A percentile compares a stretch with the other conserved stretches of the same genome.
phyloP scores from a whole-genome alignment of 179 eudicot species.

The Amaranthus tricolor region DNA sequence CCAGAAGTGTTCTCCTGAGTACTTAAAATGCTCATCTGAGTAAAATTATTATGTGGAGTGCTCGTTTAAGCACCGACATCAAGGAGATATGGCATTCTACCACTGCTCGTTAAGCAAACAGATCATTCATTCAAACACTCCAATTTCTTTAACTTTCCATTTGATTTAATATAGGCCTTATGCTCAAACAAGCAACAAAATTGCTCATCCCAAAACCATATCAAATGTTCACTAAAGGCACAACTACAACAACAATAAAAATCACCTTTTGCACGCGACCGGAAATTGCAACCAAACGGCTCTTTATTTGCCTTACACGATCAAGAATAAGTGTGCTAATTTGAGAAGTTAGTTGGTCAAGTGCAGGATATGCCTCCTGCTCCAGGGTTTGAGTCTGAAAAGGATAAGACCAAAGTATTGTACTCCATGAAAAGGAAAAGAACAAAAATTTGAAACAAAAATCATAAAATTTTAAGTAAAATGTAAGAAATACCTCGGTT shows the following conservation, averaged over 20 bases:
- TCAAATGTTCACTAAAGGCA: neutral
- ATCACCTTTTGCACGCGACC: slow-evolving; percentile 69
- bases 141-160: no score
- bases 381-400: slow-evolving; percentile 48
- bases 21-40: no score
- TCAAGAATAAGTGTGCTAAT: slow-evolving; percentile 63
- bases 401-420: neutral
- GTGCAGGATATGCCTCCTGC: slow-evolving; percentile 61
- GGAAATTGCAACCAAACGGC: slow-evolving; percentile 52
- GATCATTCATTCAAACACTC: no score
- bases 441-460: neutral
- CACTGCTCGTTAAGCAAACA: no score
- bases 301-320: slow-evolving; percentile 62
- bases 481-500: slow-evolving; percentile 38
- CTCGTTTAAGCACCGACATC: no score
- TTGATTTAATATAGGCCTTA: no score
- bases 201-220: no score
- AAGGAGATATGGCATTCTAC: no score
- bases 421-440: neutral
- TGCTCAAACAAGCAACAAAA: no score
- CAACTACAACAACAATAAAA: neutral
- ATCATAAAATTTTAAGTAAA: neutral
- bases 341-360: slow-evolving; percentile 55
- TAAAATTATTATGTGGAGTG: no score
- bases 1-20: no score